Conservation (phyloP, 1,284 basidiomycete species). For the Boletus sp. region DNA sequence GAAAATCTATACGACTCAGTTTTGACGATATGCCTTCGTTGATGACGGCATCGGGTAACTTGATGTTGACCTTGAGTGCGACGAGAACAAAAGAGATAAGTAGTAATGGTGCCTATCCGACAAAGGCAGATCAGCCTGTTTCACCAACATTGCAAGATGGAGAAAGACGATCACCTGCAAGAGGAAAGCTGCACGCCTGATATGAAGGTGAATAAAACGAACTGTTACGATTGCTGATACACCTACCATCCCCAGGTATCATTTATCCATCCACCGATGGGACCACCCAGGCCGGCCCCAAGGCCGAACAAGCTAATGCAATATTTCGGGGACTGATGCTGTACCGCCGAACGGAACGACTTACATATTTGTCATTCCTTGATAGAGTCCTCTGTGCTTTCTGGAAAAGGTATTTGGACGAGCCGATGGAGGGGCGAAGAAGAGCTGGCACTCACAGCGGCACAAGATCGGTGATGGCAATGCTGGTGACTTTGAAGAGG, state of each 20-base stretch:
- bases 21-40: slow-evolving; percentile 58
- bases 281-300: slow-evolving; percentile 82
- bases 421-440: background rate
- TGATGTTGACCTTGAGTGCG: slow-evolving; percentile 69
- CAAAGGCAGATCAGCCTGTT: slow-evolving; percentile 7
- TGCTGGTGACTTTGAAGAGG: slow-evolving; percentile 58
- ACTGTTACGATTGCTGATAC: slow-evolving; percentile 2
- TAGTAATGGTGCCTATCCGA: slow-evolving; percentile 65
- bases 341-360: slow-evolving; percentile 22
- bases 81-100: slow-evolving; percentile 67
- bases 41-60: slow-evolving; percentile 56
- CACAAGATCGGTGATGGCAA: slow-evolving; percentile 75
- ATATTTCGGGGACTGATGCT: slow-evolving; percentile 9
- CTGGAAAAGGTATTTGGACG: slow-evolving; percentile 35
- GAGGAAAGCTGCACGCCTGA: slow-evolving; percentile 29
- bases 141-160: slow-evolving; percentile 51
- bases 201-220: slow-evolving; percentile 19
- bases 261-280: slow-evolving; percentile 84
- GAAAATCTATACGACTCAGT: slow-evolving; percentile 74
- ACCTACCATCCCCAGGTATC: slow-evolving; percentile 80
- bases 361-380: slow-evolving; percentile 85
- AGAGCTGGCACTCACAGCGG: slow-evolving; percentile 57
- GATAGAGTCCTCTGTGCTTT: slow-evolving; percentile 82
- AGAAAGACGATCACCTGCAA: slow-evolving; percentile 60
- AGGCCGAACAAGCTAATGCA: slow-evolving; percentile 62